Evolutionary conservation across 1,284 basidiomycete genomes (phyloP).

Genomic region (Microbotryum lychnidis-dioicae): DNA sequence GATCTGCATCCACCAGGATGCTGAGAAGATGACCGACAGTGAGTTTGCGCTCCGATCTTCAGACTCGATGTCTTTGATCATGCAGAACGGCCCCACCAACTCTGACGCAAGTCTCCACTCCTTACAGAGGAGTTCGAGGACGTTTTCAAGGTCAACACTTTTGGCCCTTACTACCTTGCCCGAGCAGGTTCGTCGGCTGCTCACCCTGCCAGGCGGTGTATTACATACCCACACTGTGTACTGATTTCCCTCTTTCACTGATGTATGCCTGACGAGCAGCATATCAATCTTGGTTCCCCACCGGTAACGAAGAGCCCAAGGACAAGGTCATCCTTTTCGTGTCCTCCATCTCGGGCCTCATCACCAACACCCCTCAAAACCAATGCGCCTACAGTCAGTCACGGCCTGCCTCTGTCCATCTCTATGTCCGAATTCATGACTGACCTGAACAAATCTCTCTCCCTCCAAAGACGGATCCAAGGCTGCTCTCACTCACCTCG

Average conservation of each 20-base stretch:
- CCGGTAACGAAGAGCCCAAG: constrained; percentile 19
- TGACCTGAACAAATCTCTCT: not conserved
- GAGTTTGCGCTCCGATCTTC: constrained; percentile 4
- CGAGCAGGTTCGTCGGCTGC: constrained; percentile 28
- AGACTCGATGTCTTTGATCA: no score
- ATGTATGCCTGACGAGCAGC: not conserved
- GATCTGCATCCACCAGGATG: constrained; percentile 38
- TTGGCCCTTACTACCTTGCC: constrained; percentile 38
- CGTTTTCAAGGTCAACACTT: constrained; percentile 39
- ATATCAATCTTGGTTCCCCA: constrained; percentile 10
- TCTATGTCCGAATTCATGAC: constrained; percentile 31
- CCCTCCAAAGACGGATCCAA: not conserved
- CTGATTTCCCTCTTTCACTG: not conserved
- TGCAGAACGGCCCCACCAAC: not conserved
- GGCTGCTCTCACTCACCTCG: constrained; percentile 5
- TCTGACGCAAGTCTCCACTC: not conserved
- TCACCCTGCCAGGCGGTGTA: constrained; percentile 38
- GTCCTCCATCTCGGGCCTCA: constrained; percentile 40
- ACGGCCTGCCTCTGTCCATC: not conserved
- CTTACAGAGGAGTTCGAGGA: constrained; percentile 36
- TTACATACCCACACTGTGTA: constrained; percentile 27
- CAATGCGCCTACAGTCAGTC: constrained; percentile 42
- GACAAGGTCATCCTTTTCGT: constrained; percentile 42
- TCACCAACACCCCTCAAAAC: constrained; percentile 41
- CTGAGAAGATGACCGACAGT: constrained; percentile 39